A percentile compares a stretch with the other conserved stretches of the same genome.
phyloP scores from a whole-genome alignment of 345 rosid species.

The Kernera saxatilis region DNA sequence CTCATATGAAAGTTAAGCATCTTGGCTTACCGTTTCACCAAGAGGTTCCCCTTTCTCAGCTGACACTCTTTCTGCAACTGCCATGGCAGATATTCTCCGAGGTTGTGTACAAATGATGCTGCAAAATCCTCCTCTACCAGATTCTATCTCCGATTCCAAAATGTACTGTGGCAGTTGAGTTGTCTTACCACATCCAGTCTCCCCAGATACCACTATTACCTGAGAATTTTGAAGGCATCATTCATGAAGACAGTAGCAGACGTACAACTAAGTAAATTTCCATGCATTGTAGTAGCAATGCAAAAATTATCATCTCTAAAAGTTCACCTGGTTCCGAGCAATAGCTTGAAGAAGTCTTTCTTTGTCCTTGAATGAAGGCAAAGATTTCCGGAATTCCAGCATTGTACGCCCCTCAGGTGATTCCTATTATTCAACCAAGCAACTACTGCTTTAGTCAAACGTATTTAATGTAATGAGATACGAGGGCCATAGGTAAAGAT shows the following conservation, averaged over 20 bases:
- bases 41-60: slow-evolving; percentile 97
- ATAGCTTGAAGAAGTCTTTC: slow-evolving; percentile 92
- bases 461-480: background rate
- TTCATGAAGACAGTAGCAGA: background rate
- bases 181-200: slow-evolving; percentile 99
- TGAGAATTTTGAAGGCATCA: slow-evolving; percentile 22
- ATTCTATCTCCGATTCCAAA: slow-evolving; percentile 93
- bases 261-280: background rate
- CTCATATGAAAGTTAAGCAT: slow-evolving; percentile 8
- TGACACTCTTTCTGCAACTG: slow-evolving; percentile 95
- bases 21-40: slow-evolving; percentile 76
- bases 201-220: slow-evolving; percentile 97
- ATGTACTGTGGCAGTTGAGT: slow-evolving; percentile 97
- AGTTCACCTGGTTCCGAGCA: slow-evolving; percentile 89
- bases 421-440: slow-evolving; percentile 44
- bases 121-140: slow-evolving; percentile 99
- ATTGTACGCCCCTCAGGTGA: slow-evolving; percentile 85
- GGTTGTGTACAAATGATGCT: slow-evolving; percentile 98
- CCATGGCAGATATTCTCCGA: slow-evolving; percentile 95
- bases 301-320: slow-evolving; percentile 6
- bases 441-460: background rate
- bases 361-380: slow-evolving; percentile 89
- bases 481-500: background rate
- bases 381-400: slow-evolving; percentile 75
- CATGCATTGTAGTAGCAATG: background rate